These are phyloP conservation scores for Fusarium sp. DNA, from an alignment of 2,329 filamentous ascomycete species.

Conservation along the genomic window DNA sequence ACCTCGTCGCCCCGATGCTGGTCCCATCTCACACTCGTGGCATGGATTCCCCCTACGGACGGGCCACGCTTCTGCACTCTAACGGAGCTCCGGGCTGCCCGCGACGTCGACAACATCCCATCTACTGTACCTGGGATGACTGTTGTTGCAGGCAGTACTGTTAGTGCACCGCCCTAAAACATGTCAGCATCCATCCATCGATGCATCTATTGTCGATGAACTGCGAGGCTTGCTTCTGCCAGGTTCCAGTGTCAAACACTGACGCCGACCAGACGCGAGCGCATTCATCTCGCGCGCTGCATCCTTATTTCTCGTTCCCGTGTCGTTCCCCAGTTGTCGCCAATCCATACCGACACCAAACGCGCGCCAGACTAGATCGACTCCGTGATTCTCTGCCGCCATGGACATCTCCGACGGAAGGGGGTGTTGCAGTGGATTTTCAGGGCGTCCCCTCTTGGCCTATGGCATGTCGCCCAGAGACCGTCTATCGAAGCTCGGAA, in stretches of 20 bases:
- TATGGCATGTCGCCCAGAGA: constrained; percentile 16
- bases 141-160: constrained; percentile 8
- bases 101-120: constrained; percentile 40
- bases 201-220: constrained; percentile 23
- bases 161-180: constrained; percentile 30
- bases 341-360: constrained; percentile 26
- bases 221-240: constrained; percentile 16
- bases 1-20: constrained; percentile 19
- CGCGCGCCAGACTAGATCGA: constrained; percentile 23
- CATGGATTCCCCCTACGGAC: constrained; percentile 33
- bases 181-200: constrained; percentile 19
- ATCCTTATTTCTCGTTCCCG: constrained; percentile 30
- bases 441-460: constrained; percentile 22
- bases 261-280: constrained; percentile 22
- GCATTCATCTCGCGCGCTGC: constrained; percentile 8
- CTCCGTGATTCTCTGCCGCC: constrained; percentile 15
- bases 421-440: constrained; percentile 21
- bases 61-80: constrained; percentile 38
- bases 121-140: constrained; percentile 22
- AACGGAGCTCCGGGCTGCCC: constrained; percentile 35
- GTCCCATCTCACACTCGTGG: constrained; percentile 24
- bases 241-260: constrained; percentile 1
- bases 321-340: constrained; percentile 30
- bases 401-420: constrained; percentile 19
- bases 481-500: constrained; percentile 14